phyloP scores from a whole-genome alignment of 129 eudicot species.

The Saposhnikovia divaricata region DNA sequence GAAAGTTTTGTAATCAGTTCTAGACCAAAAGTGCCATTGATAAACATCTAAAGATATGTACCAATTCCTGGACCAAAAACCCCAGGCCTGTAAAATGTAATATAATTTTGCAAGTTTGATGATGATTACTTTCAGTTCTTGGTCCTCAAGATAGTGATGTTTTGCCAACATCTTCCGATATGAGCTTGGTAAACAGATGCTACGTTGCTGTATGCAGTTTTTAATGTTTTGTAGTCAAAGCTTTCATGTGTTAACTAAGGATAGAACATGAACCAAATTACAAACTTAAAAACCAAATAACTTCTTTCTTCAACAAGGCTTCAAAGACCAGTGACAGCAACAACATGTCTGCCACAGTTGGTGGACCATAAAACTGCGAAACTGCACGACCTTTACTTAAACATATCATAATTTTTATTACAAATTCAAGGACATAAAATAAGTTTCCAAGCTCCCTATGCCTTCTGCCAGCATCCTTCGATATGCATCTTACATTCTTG shows the following conservation, averaged over 20 bases:
- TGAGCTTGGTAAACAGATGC: conserved; percentile 54
- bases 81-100: conserved; percentile 70
- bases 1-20: conserved; percentile 56
- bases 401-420: conserved; percentile 18
- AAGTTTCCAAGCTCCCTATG: conserved; percentile 12
- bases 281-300: not conserved
- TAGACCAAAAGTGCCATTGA: conserved; percentile 76
- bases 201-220: conserved; percentile 43
- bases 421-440: conserved; percentile 4
- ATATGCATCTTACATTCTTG: conserved; percentile 46
- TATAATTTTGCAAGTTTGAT: conserved; percentile 54
- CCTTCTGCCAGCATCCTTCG: not conserved
- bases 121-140: conserved; percentile 42
- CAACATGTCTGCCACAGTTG: conserved; percentile 1
- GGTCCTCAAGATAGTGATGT: conserved; percentile 30
- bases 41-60: conserved; percentile 62
- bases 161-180: conserved; percentile 67
- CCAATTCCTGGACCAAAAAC: conserved; percentile 84
- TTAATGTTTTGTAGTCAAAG: conserved; percentile 21
- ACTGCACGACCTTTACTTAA: conserved; percentile 2
- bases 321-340: conserved; percentile 2
- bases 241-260: not conserved
- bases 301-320: conserved; percentile 4
- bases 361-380: conserved; percentile 8
- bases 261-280: not conserved